Conservation (phyloP, 2,329 filamentous ascomycete genomes). For the Aspergillus carbonarius region DNA sequence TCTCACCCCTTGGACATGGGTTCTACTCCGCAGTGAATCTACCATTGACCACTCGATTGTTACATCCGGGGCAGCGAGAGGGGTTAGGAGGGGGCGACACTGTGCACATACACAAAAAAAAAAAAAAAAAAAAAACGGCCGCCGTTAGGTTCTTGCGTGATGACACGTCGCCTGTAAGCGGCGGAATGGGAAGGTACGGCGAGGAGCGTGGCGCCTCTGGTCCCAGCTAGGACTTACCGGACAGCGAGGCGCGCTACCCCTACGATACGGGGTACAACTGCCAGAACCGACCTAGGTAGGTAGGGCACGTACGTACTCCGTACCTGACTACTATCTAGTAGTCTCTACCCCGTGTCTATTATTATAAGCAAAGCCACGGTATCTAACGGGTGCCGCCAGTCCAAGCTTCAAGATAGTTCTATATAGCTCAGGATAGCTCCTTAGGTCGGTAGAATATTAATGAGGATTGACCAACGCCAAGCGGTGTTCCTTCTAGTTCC, state of each 20-base stretch:
- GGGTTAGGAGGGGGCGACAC: neutral
- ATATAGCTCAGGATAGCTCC: neutral
- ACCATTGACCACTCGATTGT: neutral
- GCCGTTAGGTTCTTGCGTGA: constrained; percentile 2
- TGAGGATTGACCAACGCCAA: neutral
- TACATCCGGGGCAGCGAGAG: neutral
- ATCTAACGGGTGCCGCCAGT: neutral
- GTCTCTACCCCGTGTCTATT: constrained; percentile 2
- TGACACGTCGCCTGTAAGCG: constrained; percentile 22
- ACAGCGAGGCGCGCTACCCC: no score
- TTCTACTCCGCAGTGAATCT: neutral
- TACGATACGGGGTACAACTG: no score
- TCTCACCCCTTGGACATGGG: neutral
- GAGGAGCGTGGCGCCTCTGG: neutral
- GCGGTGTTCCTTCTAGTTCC: neutral
- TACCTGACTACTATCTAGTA: neutral
- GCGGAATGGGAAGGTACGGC: constrained; percentile 12
- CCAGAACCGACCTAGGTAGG: no score
- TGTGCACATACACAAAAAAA: no score
- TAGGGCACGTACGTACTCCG: neutral
- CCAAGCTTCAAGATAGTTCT: neutral
- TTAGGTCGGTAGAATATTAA: neutral
- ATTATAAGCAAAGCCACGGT: neutral
- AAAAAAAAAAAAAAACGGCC: neutral
- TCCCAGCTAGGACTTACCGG: neutral